Conservation (phyloP, 192 early-diverging fungal genomes). For the Podila horticola region DNA sequence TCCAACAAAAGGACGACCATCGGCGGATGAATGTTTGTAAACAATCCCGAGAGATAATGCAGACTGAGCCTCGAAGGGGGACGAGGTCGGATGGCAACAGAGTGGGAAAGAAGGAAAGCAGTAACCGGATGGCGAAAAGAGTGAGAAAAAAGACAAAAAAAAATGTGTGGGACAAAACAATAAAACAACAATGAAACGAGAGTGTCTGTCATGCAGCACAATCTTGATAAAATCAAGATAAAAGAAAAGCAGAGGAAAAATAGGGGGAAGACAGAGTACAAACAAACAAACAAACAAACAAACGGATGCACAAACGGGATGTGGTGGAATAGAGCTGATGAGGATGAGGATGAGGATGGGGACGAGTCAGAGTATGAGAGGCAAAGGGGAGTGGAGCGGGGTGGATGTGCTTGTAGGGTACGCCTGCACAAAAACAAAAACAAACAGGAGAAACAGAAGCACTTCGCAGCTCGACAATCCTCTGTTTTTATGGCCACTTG, state of each 20-base stretch:
- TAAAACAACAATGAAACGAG: background rate
- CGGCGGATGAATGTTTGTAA: no score
- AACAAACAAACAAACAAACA: slow-evolving; percentile 18
- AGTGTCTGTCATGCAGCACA: slow-evolving; percentile 24
- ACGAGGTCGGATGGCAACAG: no score
- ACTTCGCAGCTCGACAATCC: no score
- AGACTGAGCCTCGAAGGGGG: no score
- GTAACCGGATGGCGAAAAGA: no score
- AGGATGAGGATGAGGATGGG: background rate
- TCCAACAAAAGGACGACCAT: no score
- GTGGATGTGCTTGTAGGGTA: background rate
- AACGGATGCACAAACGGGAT: background rate
- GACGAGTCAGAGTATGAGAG: background rate
- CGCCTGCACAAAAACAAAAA: background rate
- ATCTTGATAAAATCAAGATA: slow-evolving; percentile 41
- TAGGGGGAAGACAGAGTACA: background rate
- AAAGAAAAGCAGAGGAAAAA: background rate
- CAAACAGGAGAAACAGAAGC: no score
- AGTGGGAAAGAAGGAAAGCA: no score
- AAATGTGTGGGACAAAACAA: background rate
- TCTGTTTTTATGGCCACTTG: no score
- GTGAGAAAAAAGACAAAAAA: no score
- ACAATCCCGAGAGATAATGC: no score
- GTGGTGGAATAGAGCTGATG: background rate
- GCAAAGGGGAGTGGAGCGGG: background rate